Conservation (phyloP, 1,284 basidiomycete species). For the Exobasidium rhododendri region DNA sequence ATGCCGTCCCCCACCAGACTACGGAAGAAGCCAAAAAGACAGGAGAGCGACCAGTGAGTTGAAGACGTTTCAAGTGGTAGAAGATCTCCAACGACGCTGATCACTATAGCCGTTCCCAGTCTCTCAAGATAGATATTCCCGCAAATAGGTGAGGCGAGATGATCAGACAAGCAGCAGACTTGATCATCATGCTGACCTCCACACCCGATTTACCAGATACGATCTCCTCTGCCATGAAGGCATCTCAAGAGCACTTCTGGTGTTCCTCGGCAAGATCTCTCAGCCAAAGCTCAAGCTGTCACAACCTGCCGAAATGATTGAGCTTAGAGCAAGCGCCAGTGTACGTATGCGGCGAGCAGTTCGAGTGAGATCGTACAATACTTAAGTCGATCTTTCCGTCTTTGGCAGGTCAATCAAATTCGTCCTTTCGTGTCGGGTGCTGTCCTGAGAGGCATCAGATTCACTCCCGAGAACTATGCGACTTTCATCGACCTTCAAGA, state of each 20-base stretch:
- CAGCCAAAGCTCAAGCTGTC: conserved; percentile 59
- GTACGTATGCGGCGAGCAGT: no score
- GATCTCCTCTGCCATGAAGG: conserved; percentile 97
- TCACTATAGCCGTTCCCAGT: conserved; percentile 38
- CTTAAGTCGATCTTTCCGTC: no score
- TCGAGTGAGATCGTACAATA: no score
- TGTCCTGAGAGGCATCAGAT: conserved; percentile 79
- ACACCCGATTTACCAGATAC: conserved; percentile 61
- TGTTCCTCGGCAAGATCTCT: conserved; percentile 74
- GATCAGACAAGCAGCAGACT: no score
- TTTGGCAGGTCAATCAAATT: conserved; percentile 61
- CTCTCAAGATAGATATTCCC: conserved; percentile 97
- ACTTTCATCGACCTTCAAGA: conserved; percentile 97
- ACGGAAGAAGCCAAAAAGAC: conserved; percentile 76
- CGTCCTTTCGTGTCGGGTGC: conserved; percentile 89
- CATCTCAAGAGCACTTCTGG: conserved; percentile 78
- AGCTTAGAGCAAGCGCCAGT: conserved; percentile 32
- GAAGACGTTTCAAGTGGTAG: neutral
- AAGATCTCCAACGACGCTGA: neutral
- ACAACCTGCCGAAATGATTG: conserved; percentile 32
- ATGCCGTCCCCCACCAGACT: conserved; percentile 65
- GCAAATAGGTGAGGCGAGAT: conserved; percentile 65
- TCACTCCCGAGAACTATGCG: conserved; percentile 83
- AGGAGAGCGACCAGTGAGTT: conserved; percentile 68
- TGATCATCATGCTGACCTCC: no score